A percentile compares a stretch with the other conserved stretches of the same genome.
phyloP scores from a whole-genome alignment of 257 asterid species.

The Eucommia ulmoides region DNA sequence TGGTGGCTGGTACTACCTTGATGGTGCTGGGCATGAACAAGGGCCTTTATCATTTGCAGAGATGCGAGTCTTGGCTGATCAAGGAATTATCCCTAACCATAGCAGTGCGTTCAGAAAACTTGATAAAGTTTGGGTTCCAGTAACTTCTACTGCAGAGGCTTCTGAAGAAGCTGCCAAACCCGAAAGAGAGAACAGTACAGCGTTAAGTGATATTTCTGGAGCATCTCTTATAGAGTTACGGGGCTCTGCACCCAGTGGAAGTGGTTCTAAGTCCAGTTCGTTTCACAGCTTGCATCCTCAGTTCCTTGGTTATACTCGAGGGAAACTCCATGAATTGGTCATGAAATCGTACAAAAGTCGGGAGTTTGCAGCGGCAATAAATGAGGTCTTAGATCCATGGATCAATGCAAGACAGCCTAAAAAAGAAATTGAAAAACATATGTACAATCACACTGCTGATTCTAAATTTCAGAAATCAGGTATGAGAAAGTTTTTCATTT shows the following conservation, averaged over 20 bases:
- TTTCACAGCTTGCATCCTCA: conserved; percentile 84
- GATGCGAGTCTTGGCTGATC: conserved; percentile 71
- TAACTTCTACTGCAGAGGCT: conserved; percentile 25
- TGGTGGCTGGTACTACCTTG: conserved; percentile 94
- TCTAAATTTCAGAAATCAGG: conserved; percentile 38
- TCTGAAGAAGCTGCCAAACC: conserved; percentile 22
- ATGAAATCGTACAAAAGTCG: conserved; percentile 97
- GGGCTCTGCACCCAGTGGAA: conserved; percentile 6
- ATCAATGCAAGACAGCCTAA: conserved; percentile 80
- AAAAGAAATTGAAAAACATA: conserved; percentile 62
- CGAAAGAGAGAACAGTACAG: conserved; percentile 20
- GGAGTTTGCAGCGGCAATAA: conserved; percentile 96
- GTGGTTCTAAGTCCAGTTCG: conserved; percentile 14
- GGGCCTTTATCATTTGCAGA: conserved; percentile 81
- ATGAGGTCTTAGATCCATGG: conserved; percentile 98
- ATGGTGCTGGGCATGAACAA: conserved; percentile 94
- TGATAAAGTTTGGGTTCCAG: conserved; percentile 91
- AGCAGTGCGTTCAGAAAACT: conserved; percentile 75
- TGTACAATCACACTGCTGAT: conserved; percentile 11
- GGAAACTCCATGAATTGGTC: conserved; percentile 92
- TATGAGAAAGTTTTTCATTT: too few relatives aligned
- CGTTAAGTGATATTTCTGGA: conserved; percentile 14
- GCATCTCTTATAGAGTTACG: conserved; percentile 24
- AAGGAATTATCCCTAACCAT: conserved; percentile 62
- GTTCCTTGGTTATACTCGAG: conserved; percentile 85